A percentile compares a stretch with the other conserved stretches of the same genome.
Evolutionary conservation across 176 grass and related monocot genomes (phyloP).

Genomic region (Eremochloa ophiuroides): DNA sequence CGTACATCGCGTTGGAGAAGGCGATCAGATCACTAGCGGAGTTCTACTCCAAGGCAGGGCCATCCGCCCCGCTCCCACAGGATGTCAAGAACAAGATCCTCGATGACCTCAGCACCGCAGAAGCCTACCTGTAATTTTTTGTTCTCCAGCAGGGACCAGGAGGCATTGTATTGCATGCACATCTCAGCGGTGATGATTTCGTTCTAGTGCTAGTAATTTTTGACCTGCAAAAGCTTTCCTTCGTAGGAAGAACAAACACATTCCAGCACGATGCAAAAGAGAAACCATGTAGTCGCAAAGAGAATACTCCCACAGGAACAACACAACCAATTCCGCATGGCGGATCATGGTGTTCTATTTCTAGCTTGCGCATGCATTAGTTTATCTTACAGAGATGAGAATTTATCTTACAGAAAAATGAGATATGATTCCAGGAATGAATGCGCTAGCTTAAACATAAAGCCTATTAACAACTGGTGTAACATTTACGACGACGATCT

Average conservation of each 20-base stretch:
- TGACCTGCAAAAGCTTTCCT: neutral
- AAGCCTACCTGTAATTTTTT: slow-evolving; percentile 48
- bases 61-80: slow-evolving; percentile 53
- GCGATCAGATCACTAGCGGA: slow-evolving; percentile 70
- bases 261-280: neutral
- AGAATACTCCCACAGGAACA: neutral
- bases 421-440: neutral
- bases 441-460: neutral
- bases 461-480: slow-evolving; percentile 4
- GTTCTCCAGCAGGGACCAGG: neutral
- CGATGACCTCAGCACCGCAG: slow-evolving; percentile 64
- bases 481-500: slow-evolving; percentile 20
- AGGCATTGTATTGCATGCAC: neutral
- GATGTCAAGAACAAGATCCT: slow-evolving; percentile 66
- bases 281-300: too few relatives aligned
- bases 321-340: neutral
- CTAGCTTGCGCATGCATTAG: slow-evolving; percentile 11
- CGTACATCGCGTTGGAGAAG: slow-evolving; percentile 73
- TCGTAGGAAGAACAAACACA: neutral
- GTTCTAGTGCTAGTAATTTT: neutral
- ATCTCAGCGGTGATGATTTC: neutral
- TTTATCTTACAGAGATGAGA: slow-evolving; percentile 25
- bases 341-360: neutral
- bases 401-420: slow-evolving; percentile 20
- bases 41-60: slow-evolving; percentile 90